Evolutionary conservation across 306 rosid genomes (phyloP).

Genomic region (Gillenia trifoliata): DNA sequence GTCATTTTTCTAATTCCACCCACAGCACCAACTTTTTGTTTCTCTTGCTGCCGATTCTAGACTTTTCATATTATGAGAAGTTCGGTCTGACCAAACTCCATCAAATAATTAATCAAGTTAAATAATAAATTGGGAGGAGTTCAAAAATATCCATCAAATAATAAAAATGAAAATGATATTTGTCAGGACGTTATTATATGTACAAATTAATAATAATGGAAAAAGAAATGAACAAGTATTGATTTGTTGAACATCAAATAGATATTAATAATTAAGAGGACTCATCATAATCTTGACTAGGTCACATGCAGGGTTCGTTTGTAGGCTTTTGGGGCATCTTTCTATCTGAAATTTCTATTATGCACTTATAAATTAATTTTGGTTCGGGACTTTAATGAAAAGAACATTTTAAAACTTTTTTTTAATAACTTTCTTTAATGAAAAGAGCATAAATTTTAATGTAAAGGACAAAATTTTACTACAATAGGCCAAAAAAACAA

Average conservation of each 20-base stretch:
- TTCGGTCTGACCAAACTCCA: constrained; percentile 3
- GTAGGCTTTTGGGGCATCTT: constrained; percentile 2
- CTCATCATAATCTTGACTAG: constrained; percentile 25
- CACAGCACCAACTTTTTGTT: background rate
- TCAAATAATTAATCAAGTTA: background rate
- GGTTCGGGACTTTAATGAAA: too few relatives aligned
- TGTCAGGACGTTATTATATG: constrained; percentile 14
- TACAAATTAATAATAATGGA: background rate
- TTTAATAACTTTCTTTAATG: too few relatives aligned
- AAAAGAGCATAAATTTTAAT: too few relatives aligned
- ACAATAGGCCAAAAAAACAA: too few relatives aligned
- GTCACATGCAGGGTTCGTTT: constrained; percentile 47
- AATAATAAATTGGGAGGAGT: background rate
- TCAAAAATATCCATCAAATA: background rate
- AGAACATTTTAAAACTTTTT: too few relatives aligned
- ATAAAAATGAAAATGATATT: constrained; percentile 20
- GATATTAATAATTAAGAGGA: constrained; percentile 20
- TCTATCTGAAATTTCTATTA: background rate
- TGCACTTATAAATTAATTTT: background rate
- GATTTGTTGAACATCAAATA: constrained; percentile 33
- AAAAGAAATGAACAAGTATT: constrained; percentile 28
- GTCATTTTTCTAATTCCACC: background rate
- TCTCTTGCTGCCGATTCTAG: constrained; percentile 24
- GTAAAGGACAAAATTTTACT: too few relatives aligned
- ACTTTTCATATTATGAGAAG: constrained; percentile 22